These are phyloP conservation scores for Oehlia diaphana DNA, from an alignment of 192 early-diverging fungal species.

Conservation along the genomic window DNA sequence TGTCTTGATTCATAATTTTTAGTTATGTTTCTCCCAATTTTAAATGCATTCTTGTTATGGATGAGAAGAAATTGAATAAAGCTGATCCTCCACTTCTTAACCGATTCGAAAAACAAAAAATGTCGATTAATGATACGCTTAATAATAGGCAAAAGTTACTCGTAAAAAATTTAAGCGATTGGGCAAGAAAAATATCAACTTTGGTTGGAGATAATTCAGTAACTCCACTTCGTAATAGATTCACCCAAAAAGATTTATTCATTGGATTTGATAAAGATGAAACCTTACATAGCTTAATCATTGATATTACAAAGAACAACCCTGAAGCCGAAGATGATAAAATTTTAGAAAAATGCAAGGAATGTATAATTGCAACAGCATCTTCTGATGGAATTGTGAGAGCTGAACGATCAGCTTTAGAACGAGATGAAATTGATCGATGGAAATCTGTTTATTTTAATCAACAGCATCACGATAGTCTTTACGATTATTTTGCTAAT, in stretches of 20 bases:
- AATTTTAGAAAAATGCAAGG: constrained; percentile 29
- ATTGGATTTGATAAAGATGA: constrained; percentile 22
- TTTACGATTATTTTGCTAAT: constrained; percentile 1
- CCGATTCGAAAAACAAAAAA: constrained; percentile 26
- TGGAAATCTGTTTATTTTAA: constrained; percentile 23
- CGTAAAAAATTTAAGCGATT: neutral
- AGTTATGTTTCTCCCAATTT: constrained; percentile 5
- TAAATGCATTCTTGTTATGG: constrained; percentile 28
- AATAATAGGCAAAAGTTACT: neutral
- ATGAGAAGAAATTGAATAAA: constrained; percentile 7
- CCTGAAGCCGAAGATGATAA: neutral
- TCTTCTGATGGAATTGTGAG: constrained; percentile 29
- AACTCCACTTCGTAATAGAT: neutral
- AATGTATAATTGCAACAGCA: constrained; percentile 18
- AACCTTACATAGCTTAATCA: constrained; percentile 28
- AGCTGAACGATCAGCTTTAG: constrained; percentile 3
- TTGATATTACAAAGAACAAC: constrained; percentile 5
- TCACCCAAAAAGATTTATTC: constrained; percentile 20
- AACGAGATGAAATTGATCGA: neutral
- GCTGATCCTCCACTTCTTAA: constrained; percentile 27
- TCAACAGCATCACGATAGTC: neutral
- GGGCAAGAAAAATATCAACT: constrained; percentile 26
- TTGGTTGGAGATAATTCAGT: neutral
- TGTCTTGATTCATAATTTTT: neutral
- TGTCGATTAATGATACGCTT: constrained; percentile 15